A percentile compares a stretch with the other conserved stretches of the same genome.
Evolutionary conservation across 805 yeast genomes (phyloP).

Genomic region (Candida patagonica): DNA sequence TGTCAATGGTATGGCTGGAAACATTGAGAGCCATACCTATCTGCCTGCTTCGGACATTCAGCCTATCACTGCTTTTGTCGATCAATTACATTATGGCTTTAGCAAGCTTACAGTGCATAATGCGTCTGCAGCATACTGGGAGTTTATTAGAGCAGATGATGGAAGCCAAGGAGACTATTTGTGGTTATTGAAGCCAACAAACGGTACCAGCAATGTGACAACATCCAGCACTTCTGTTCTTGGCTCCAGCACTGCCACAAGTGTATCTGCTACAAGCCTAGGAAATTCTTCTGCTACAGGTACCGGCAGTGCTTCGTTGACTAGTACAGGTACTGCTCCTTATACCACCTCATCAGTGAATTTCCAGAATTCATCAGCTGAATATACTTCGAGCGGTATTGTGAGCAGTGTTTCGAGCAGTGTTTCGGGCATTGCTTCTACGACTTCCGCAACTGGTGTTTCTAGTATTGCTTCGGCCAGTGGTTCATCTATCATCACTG

Average conservation of each 20-base stretch:
- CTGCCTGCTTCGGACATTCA: slow-evolving; percentile 5
- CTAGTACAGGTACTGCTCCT: no score
- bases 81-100: slow-evolving; percentile 13
- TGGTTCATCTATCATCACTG: no score
- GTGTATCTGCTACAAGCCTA: no score
- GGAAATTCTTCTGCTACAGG: no score
- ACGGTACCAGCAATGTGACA: neutral
- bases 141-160: slow-evolving; percentile 21
- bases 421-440: no score
- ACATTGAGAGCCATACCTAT: slow-evolving; percentile 13
- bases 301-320: no score
- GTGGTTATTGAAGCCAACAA: slow-evolving; percentile 7
- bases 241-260: neutral
- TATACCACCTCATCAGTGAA: neutral
- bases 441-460: no score
- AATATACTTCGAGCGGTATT: no score
- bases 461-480: no score
- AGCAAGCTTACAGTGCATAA: slow-evolving; percentile 17
- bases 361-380: no score
- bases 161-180: slow-evolving; percentile 13
- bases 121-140: slow-evolving; percentile 22
- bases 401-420: no score
- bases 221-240: neutral
- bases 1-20: slow-evolving; percentile 16
- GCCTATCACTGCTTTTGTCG: slow-evolving; percentile 10